These are phyloP conservation scores for Cercophora sp. DNA, from an alignment of 495 filamentous ascomycete genomes.

Conservation along the genomic window DNA sequence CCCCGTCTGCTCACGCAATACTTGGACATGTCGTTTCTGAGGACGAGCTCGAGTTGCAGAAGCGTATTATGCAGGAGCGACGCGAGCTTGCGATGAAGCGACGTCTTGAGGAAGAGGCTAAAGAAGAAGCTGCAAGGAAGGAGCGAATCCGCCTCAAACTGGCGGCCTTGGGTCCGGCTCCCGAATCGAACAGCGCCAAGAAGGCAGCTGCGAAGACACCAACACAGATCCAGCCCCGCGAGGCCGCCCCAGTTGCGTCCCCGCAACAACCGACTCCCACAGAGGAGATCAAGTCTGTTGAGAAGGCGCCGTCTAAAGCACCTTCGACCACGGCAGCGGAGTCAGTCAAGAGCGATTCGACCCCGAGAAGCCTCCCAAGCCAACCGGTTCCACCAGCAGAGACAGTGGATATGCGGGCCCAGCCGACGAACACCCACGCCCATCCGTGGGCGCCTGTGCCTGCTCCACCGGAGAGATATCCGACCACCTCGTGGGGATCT, in stretches of 20 bases:
- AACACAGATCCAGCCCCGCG: constrained; percentile 35
- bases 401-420: constrained; percentile 15
- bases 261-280: constrained; percentile 21
- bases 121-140: constrained; percentile 70
- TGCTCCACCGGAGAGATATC: constrained; percentile 33
- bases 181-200: constrained; percentile 56
- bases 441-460: constrained; percentile 21
- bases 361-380: constrained; percentile 11
- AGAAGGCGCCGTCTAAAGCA: constrained; percentile 11
- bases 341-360: constrained; percentile 11
- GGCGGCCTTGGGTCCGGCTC: constrained; percentile 67
- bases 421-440: constrained; percentile 9
- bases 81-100: constrained; percentile 73
- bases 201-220: constrained; percentile 39
- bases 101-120: constrained; percentile 73
- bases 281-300: constrained; percentile 6
- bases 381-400: constrained; percentile 15
- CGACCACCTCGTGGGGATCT: constrained; percentile 28
- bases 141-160: constrained; percentile 84
- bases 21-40: constrained; percentile 39
- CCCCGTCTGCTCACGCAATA: too few relatives aligned
- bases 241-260: too few relatives aligned
- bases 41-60: constrained; percentile 65
- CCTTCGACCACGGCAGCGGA: constrained; percentile 7
- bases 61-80: constrained; percentile 80